These are phyloP conservation scores for Trichoderma gracile DNA, from an alignment of 2,329 filamentous ascomycete species.

Conservation along the genomic window DNA sequence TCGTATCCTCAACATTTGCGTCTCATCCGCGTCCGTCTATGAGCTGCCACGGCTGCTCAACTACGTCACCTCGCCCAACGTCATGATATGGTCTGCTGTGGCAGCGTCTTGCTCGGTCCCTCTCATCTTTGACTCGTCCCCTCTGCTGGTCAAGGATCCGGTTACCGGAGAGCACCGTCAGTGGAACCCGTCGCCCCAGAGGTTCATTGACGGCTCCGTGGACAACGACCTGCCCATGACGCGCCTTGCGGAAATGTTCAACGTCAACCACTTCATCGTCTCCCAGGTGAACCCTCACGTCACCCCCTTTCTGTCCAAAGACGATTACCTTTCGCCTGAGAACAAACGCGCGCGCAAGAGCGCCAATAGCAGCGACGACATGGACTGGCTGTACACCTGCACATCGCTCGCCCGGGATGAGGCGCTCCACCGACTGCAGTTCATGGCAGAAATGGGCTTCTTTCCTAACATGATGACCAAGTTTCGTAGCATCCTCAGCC, in stretches of 20 bases:
- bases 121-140: slow-evolving; percentile 76
- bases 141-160: slow-evolving; percentile 81
- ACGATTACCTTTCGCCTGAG: slow-evolving; percentile 58
- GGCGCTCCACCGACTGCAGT: slow-evolving; percentile 75
- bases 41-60: slow-evolving; percentile 86
- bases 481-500: slow-evolving; percentile 75
- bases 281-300: slow-evolving; percentile 96
- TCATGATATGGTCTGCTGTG: slow-evolving; percentile 94
- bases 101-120: slow-evolving; percentile 95
- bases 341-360: slow-evolving; percentile 33
- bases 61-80: slow-evolving; percentile 89
- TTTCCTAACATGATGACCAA: slow-evolving; percentile 80
- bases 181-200: slow-evolving; percentile 83
- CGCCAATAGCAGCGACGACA: slow-evolving; percentile 41
- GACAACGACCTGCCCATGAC: slow-evolving; percentile 94
- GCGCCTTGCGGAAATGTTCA: slow-evolving; percentile 89
- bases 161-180: slow-evolving; percentile 72
- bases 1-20: slow-evolving; percentile 89
- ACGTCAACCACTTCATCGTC: slow-evolving; percentile 97
- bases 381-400: slow-evolving; percentile 64
- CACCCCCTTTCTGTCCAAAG: slow-evolving; percentile 77
- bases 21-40: slow-evolving; percentile 83
- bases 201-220: slow-evolving; percentile 92
- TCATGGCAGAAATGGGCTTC: slow-evolving; percentile 76
- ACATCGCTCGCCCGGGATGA: slow-evolving; percentile 77